Evolutionary conservation across 495 filamentous ascomycete species (phyloP).

Genomic region (Chaetomium tenue): DNA sequence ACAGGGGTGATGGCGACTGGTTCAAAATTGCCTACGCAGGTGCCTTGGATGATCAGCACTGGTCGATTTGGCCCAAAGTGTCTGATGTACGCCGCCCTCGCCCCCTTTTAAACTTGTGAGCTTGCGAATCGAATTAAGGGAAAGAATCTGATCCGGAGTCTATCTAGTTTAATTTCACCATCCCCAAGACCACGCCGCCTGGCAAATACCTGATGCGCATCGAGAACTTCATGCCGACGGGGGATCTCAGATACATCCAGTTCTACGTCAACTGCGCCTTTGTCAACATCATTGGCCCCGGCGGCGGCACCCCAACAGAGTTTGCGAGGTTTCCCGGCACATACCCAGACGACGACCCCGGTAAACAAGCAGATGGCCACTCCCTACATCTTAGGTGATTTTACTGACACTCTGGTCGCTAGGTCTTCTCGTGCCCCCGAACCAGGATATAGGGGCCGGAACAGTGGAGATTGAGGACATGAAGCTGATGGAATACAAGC

Average conservation of each 20-base stretch:
- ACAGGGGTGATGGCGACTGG: constrained; percentile 34
- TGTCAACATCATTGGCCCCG: constrained; percentile 24
- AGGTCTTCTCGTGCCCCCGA: constrained; percentile 15
- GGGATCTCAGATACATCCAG: constrained; percentile 11
- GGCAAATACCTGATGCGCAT: constrained; percentile 50
- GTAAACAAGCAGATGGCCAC: constrained; percentile 7
- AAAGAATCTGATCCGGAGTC: too few species aligned
- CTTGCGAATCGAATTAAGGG: too few species aligned
- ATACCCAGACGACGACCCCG: constrained; percentile 22
- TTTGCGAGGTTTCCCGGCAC: constrained; percentile 26
- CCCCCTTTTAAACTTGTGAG: not conserved
- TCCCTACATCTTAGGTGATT: too few species aligned
- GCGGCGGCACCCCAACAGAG: constrained; percentile 15
- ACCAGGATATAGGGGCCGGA: constrained; percentile 16
- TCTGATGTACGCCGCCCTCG: not conserved
- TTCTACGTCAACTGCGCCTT: constrained; percentile 29
- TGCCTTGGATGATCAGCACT: not conserved
- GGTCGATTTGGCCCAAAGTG: not conserved
- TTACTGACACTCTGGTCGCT: not conserved
- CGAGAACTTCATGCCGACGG: constrained; percentile 39
- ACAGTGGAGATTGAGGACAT: constrained; percentile 6
- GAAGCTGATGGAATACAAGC: constrained; percentile 24
- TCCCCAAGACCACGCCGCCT: constrained; percentile 37
- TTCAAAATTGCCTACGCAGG: constrained; percentile 33
- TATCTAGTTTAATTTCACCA: constrained; percentile 38